Base-by-base conservation (phyloP, 805 yeast species). In the Cyberlindnera galapagoensis region DNA sequence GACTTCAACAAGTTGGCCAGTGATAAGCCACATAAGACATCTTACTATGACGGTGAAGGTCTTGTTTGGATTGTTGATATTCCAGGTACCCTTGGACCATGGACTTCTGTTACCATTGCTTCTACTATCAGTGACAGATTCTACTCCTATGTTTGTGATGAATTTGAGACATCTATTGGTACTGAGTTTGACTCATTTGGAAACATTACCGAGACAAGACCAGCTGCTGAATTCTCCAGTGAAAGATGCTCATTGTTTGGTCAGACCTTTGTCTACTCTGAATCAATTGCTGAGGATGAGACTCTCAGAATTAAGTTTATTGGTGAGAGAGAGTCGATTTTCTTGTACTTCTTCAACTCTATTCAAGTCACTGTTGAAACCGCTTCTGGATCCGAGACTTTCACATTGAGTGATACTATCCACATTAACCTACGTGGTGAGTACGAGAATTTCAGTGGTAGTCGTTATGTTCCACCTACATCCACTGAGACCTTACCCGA, bases 271-370 rank as follows among this genome's bases (percentile, higher is more conserved):
- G 18, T 23, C 6, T 28, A 28, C 25, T 16, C 6, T 16, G 12
- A 21, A 21, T 9, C 31, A 15, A 28, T 28, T 21, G 31, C 18
- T 11, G 21, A 21, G n/a, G 31, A 21, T 28, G 26, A 28, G 20
- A 21, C 22, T 5, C 15, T 28, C 18, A 28, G 26, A 21, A 6
- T 28, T 13, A 12, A 22, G 10, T 11, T 28, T 9, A 9, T 11
- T 15, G 31, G 25, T 7, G 26, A 21, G 11, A 14, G 18, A 22
- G 15, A 10, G 16, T 14, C 20, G 6, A 16, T 21, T 16, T 11
- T 20, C 18, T 11, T 11, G 13, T 7, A 5, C 15, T 28, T 28
- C n/a, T 14, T 5, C 5, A 28, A 28, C 31, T 16, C 23, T 6
- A 28, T 28, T 19, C 4, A 9, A 6, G 21, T 28, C 12, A 16